Conservation (phyloP, 805 yeast species). For the Yarrowia porcina region DNA sequence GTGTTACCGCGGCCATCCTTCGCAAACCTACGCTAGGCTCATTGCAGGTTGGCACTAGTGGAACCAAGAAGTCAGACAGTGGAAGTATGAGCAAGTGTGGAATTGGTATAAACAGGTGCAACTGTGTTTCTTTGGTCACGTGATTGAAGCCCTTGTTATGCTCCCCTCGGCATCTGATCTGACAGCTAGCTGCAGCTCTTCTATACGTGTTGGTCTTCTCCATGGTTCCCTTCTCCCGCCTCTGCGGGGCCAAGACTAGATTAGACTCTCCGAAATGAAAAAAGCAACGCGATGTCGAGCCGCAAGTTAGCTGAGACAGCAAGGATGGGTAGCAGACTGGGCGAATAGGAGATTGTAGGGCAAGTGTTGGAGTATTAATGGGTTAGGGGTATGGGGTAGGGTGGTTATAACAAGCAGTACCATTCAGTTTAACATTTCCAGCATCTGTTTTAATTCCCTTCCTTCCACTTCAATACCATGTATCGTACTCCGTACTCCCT, state of each 20-base stretch:
- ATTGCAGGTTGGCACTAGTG: conserved; percentile 22
- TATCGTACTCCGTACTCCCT: too few species aligned
- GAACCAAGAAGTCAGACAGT: not conserved
- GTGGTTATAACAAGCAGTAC: too few species aligned
- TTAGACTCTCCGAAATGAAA: not conserved
- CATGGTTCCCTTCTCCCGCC: not conserved
- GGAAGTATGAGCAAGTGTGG: too few species aligned
- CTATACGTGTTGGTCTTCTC: not conserved
- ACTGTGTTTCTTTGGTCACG: too few species aligned
- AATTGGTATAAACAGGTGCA: not conserved
- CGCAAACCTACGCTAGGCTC: not conserved
- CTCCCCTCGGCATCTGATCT: too few species aligned
- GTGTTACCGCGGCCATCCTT: not conserved
- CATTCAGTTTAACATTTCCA: too few species aligned
- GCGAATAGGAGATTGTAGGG: too few species aligned
- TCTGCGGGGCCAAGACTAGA: not conserved
- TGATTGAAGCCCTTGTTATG: not conserved
- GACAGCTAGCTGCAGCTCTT: not conserved
- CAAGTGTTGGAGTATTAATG: too few species aligned
- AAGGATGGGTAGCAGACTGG: too few species aligned
- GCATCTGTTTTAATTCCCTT: too few species aligned
- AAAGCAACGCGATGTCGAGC: not conserved
- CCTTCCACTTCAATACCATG: too few species aligned
- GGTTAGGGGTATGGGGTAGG: too few species aligned
- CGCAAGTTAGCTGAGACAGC: conserved; percentile 13